Evolutionary conservation across 1,139 yeast genomes (phyloP).

Genomic region (Kodamaea fungicola): DNA sequence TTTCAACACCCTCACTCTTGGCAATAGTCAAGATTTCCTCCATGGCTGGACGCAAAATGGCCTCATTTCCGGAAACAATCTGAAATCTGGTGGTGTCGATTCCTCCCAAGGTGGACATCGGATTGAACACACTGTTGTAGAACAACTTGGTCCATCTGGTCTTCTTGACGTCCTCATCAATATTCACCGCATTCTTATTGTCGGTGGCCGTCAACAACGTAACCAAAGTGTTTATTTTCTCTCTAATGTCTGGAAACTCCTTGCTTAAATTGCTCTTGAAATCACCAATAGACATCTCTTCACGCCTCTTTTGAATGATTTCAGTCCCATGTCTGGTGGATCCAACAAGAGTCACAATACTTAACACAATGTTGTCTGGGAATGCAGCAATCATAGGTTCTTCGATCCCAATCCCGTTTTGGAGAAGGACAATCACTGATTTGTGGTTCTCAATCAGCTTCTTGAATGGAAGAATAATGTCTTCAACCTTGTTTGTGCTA

Average conservation of each 20-base stretch:
- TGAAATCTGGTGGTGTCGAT: constrained; percentile 58
- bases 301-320: constrained; percentile 54
- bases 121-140: constrained; percentile 67
- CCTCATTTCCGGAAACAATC: constrained; percentile 49
- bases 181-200: constrained; percentile 37
- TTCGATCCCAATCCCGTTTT: constrained; percentile 77
- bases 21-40: constrained; percentile 61
- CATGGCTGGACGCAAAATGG: constrained; percentile 61
- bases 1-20: constrained; percentile 53
- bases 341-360: constrained; percentile 69
- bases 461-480: constrained; percentile 56
- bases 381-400: constrained; percentile 51
- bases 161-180: constrained; percentile 47
- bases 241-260: constrained; percentile 17
- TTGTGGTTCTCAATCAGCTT: constrained; percentile 18
- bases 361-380: constrained; percentile 58
- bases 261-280: constrained; percentile 22
- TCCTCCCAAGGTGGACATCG: constrained; percentile 51
- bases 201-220: constrained; percentile 44
- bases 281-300: constrained; percentile 53
- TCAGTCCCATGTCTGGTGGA: constrained; percentile 55
- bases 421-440: constrained; percentile 29
- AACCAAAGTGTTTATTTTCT: constrained; percentile 38
- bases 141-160: constrained; percentile 71
- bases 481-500: constrained; percentile 48